Percentiles rank a stretch among this genome's conserved stretches.
These are phyloP conservation scores for Dalechampia spathulata DNA, from an alignment of 441 rosid genomes.

Conservation along the genomic window DNA sequence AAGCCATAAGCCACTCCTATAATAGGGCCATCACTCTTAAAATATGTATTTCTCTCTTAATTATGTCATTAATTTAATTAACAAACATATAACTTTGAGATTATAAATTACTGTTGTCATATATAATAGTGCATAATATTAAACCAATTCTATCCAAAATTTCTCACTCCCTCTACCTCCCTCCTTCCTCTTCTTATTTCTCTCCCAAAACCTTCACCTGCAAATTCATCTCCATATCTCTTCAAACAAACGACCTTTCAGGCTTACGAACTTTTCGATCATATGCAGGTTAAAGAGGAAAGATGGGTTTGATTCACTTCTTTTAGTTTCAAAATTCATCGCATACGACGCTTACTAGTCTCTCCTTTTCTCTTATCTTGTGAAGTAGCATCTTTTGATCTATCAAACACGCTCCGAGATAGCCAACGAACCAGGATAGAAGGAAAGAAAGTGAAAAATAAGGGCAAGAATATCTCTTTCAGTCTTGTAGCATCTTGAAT, in stretches of 20 bases:
- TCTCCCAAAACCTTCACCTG: slow-evolving; percentile 38
- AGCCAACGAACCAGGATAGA: slow-evolving; percentile 1
- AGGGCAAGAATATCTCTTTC: not conserved
- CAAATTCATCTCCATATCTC: slow-evolving; percentile 3
- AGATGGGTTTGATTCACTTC: slow-evolving; percentile 19
- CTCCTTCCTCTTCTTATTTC: slow-evolving; percentile 10
- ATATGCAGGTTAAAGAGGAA: slow-evolving; percentile 5
- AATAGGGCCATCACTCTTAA: too few species aligned
- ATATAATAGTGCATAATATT: too few species aligned
- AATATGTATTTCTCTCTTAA: too few species aligned
- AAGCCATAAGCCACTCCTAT: slow-evolving; percentile 8
- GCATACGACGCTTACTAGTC: slow-evolving; percentile 14
- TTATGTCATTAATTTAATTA: too few species aligned
- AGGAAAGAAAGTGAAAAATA: slow-evolving; percentile 2
- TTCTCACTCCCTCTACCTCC: not conserved
- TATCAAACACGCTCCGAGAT: slow-evolving; percentile 1
- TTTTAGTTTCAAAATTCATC: slow-evolving; percentile 26
- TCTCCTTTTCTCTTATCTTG: slow-evolving; percentile 2
- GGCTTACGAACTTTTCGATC: slow-evolving; percentile 8
- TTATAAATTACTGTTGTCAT: too few species aligned
- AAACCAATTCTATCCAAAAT: too few species aligned
- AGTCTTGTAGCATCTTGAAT: not conserved
- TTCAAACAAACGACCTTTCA: slow-evolving; percentile 2
- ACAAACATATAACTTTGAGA: too few species aligned
- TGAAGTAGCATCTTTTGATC: slow-evolving; percentile 8